Evolutionary conservation across 2,329 filamentous ascomycete species (phyloP), one percentile per base, ranked within the genome.

Genomic region (Colletotrichum spinosum): DNA sequence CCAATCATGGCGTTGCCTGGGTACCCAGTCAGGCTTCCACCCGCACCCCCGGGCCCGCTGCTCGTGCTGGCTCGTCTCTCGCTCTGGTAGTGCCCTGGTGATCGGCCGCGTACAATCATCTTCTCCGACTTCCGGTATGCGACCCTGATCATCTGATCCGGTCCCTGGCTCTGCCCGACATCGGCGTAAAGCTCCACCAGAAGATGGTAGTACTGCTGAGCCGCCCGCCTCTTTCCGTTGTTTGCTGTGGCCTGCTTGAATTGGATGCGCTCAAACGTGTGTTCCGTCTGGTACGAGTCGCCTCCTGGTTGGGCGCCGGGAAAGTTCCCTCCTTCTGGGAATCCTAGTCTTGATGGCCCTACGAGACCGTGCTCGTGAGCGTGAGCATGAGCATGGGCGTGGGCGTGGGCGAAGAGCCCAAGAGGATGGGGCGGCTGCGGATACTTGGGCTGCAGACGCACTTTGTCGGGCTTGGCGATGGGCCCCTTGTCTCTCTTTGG

Each of bases 191-290:
- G 86, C 74, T 97, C 93, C 4, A 97, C 90, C 50, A 97, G 87
- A n/a, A 97, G 84, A 72, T 96, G 92, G 73, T 97, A 97, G 76
- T 94, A 97, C 72, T 97, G 94, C 74, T 97, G 94, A 15, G 94
- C 93, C 1, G 94, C 94, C 61, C 94, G 85, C 70, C 94, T 86
- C 77, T 97, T 97, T 51, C 94, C 94, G 70, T 97, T 97, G 80
- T 97, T 97, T 33, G 93, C 93, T 0, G 94, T 97, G 1, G 94
- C 94, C 69, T 93, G 92, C 76, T 97, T 97, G 85, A 97, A 97
- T 72, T 97, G 94, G 55, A 97, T 96, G 10, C 94, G 89, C 74
- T 97, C 94, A 74, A 97, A 97, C 0, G 84, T 88, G 68, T 88
- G 84, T 69, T 88, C 86, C 7, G 80, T 84, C 6, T 83, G 80